A percentile compares a stretch with the other conserved stretches of the same genome.
Evolutionary conservation across 331 rosid genomes (phyloP).

Genomic region (Malus hybrid): DNA sequence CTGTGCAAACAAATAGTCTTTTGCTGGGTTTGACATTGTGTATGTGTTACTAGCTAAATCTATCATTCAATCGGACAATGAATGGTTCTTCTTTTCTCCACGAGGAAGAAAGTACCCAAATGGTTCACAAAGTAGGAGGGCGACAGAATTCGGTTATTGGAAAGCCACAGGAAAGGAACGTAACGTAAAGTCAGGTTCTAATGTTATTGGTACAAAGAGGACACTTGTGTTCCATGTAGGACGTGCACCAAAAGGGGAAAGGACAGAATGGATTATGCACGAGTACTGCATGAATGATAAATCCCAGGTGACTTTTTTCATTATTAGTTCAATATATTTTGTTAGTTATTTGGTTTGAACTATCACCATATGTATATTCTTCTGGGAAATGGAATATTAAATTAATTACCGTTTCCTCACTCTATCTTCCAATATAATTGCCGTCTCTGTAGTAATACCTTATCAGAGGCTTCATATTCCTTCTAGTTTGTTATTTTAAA

Average conservation of each 20-base stretch:
- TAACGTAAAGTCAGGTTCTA: conserved; percentile 60
- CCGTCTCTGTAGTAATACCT: neutral
- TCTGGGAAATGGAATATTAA: neutral
- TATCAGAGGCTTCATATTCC: neutral
- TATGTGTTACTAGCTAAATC: conserved; percentile 53
- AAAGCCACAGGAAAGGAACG: conserved; percentile 98
- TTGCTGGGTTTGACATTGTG: conserved; percentile 9
- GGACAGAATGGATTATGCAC: conserved; percentile 95
- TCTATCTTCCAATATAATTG: neutral
- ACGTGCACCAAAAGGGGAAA: conserved; percentile 94
- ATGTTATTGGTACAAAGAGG: conserved; percentile 73
- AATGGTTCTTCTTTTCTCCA: conserved; percentile 96
- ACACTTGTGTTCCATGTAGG: conserved; percentile 90
- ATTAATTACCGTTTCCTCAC: neutral
- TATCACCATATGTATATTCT: neutral
- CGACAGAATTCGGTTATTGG: conserved; percentile 91
- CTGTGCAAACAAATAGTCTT: neutral
- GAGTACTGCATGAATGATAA: conserved; percentile 37
- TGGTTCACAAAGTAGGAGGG: conserved; percentile 85
- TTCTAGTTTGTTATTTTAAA: neutral
- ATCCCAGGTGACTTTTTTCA: conserved; percentile 35
- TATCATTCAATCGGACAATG: conserved; percentile 60
- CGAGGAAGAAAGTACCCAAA: conserved; percentile 96
- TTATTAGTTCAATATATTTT: neutral
- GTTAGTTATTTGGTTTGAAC: neutral